Conservation (phyloP, 2,329 filamentous ascomycete species). For the Fusarium dlaminii region DNA sequence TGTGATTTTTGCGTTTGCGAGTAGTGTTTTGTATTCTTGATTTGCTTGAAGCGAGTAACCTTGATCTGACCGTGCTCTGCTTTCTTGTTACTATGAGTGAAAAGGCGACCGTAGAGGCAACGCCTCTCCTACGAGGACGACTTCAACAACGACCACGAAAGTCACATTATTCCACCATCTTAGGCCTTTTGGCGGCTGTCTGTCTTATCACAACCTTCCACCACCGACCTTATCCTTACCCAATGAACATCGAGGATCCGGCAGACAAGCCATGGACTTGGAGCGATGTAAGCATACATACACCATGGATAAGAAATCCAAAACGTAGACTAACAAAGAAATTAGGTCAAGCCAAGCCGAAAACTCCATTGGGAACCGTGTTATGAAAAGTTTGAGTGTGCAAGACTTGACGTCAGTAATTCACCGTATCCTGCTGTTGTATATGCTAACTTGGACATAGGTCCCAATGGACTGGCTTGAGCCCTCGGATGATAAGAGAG, state of each 20-base stretch:
- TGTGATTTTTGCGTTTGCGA: neutral
- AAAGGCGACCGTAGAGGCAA: constrained; percentile 20
- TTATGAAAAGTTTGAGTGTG: constrained; percentile 47
- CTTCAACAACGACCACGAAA: constrained; percentile 7
- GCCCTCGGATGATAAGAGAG: constrained; percentile 40
- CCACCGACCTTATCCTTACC: constrained; percentile 12
- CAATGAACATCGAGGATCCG: neutral
- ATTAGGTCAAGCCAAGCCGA: constrained; percentile 48
- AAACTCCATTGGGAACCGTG: constrained; percentile 47
- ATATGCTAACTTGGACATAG: constrained; percentile 26
- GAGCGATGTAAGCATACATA: constrained; percentile 30
- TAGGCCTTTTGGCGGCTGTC: constrained; percentile 33
- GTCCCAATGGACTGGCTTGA: constrained; percentile 50
- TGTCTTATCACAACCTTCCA: constrained; percentile 37
- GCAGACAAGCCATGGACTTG: constrained; percentile 39
- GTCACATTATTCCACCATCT: neutral
- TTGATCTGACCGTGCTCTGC: neutral
- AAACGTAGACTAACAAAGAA: neutral
- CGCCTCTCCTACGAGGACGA: constrained; percentile 19
- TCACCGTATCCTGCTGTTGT: neutral
- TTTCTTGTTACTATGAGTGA: constrained; percentile 25
- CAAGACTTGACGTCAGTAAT: constrained; percentile 46
- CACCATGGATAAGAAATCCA: neutral
- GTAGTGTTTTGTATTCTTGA: neutral
- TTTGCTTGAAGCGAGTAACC: neutral